Evolutionary conservation across 495 filamentous ascomycete genomes (phyloP).

Genomic region (Acidiella bohemica): DNA sequence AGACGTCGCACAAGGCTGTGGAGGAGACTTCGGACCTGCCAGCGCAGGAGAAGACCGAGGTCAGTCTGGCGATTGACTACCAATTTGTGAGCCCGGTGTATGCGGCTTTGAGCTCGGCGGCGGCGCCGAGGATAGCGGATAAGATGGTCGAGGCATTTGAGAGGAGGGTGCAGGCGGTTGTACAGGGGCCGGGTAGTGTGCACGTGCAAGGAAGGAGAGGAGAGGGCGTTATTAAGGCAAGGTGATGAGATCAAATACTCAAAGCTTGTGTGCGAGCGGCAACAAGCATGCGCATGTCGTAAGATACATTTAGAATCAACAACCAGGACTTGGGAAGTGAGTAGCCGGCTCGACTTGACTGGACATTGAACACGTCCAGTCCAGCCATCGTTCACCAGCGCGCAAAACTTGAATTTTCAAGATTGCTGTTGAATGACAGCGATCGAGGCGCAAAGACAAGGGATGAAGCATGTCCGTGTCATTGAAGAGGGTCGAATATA

Average conservation of each 20-base stretch:
- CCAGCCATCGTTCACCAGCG: too few species aligned
- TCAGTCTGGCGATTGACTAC: constrained; percentile 61
- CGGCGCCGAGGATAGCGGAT: constrained; percentile 69
- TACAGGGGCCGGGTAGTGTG: constrained; percentile 12
- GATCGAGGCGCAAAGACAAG: too few species aligned
- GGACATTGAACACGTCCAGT: too few species aligned
- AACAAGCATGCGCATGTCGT: too few species aligned
- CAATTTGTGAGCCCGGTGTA: constrained; percentile 77
- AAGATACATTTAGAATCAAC: too few species aligned
- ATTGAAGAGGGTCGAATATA: too few species aligned
- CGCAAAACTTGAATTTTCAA: too few species aligned
- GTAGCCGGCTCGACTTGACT: too few species aligned
- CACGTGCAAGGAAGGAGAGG: not conserved
- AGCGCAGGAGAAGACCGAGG: constrained; percentile 45
- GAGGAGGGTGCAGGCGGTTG: constrained; percentile 49
- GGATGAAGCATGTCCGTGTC: too few species aligned
- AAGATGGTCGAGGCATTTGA: constrained; percentile 93
- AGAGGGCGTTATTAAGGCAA: not conserved
- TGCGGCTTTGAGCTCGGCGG: constrained; percentile 58
- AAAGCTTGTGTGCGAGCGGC: too few species aligned
- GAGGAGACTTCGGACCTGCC: constrained; percentile 17
- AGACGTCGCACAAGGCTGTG: constrained; percentile 14
- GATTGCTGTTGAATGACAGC: too few species aligned
- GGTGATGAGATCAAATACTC: not conserved
- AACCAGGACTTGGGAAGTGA: too few species aligned